Conservation (phyloP, 371 early-diverging fungal species). For the Mycotypha africana region DNA sequence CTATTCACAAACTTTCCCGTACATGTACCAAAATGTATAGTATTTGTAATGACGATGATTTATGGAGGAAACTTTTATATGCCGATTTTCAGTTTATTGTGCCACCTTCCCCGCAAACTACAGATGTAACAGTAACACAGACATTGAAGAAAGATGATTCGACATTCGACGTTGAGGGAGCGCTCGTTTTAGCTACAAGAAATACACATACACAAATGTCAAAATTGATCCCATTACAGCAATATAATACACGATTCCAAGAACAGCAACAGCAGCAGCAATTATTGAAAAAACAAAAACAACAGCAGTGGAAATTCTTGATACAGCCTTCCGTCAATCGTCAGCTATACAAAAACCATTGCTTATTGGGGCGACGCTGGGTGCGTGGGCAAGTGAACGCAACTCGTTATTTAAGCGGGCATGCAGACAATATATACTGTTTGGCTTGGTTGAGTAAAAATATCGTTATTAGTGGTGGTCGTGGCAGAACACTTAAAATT, state of each 20-base stretch:
- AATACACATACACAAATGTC: too few relatives aligned
- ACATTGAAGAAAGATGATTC: neutral
- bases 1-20: conserved; percentile 19
- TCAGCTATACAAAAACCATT: conserved; percentile 23
- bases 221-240: neutral
- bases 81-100: conserved; percentile 16
- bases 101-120: neutral
- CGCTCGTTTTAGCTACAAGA: neutral
- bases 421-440: conserved; percentile 92
- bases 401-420: conserved; percentile 63
- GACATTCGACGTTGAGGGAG: too few relatives aligned
- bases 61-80: conserved; percentile 22
- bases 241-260: neutral
- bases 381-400: conserved; percentile 21
- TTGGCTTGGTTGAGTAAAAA: conserved; percentile 72
- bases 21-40: conserved; percentile 15
- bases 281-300: too few relatives aligned
- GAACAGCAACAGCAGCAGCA: too few relatives aligned
- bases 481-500: conserved; percentile 82
- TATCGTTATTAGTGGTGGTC: conserved; percentile 85
- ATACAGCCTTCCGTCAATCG: conserved; percentile 2
- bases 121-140: neutral
- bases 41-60: conserved; percentile 17
- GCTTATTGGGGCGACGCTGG: conserved; percentile 28
- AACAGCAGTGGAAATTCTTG: too few relatives aligned